phyloP scores from a whole-genome alignment of 2,329 filamentous ascomycete genomes.

The Apiospora phragmitis region DNA sequence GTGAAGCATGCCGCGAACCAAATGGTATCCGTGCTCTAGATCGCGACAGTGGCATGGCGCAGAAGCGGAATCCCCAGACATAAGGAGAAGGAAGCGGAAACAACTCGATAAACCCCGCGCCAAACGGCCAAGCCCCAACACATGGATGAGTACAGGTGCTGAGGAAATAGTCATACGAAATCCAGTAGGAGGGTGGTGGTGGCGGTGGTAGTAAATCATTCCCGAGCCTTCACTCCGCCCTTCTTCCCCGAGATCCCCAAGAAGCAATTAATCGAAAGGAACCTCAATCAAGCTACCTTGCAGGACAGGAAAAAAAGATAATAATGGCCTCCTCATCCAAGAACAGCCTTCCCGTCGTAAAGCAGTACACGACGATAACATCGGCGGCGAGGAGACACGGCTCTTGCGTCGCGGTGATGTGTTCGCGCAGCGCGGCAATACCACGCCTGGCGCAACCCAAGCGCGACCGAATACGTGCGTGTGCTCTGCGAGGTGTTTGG shows the following conservation, averaged over 20 bases:
- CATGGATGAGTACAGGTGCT: background rate
- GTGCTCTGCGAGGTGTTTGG: slow-evolving; percentile 12
- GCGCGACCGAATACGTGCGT: slow-evolving; percentile 13
- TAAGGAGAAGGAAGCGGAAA: too few relatives aligned
- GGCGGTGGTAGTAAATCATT: background rate
- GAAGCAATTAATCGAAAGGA: background rate
- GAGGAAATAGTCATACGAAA: background rate
- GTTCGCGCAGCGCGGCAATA: slow-evolving; percentile 15
- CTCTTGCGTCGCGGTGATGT: slow-evolving; percentile 9
- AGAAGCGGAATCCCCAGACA: background rate
- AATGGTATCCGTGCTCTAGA: background rate
- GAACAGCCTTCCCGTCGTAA: background rate
- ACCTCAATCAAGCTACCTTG: background rate
- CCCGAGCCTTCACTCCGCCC: background rate
- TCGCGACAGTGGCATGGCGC: background rate
- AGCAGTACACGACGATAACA: background rate
- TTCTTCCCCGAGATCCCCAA: too few relatives aligned
- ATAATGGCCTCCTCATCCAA: background rate
- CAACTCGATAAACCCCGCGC: too few relatives aligned
- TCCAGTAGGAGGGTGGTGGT: background rate
- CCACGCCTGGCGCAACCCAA: slow-evolving; percentile 16
- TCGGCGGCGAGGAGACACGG: background rate
- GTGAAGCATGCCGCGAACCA: background rate
- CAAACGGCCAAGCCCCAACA: too few relatives aligned
- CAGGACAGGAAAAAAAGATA: too few relatives aligned